These are phyloP conservation scores for Capsella bursapastoris DNA, from an alignment of 345 rosid genomes.

Conservation along the genomic window DNA sequence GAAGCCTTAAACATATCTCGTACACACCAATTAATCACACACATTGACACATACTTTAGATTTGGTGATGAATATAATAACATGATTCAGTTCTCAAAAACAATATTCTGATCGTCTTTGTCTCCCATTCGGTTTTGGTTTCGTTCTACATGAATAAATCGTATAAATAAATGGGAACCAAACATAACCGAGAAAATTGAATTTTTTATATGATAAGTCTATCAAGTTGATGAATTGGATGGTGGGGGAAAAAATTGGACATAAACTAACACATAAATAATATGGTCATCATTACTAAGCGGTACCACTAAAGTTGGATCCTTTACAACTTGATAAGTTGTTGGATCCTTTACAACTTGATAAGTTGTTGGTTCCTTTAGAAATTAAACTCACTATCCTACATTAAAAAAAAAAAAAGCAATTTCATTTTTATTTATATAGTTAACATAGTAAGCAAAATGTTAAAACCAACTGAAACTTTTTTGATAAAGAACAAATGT, in stretches of 20 bases:
- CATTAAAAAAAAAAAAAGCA: not conserved
- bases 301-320: constrained; percentile 25
- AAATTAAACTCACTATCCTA: not conserved
- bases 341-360: constrained; percentile 32
- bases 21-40: too few relatives aligned
- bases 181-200: not conserved
- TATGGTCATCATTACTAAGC: constrained; percentile 36
- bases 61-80: too few relatives aligned
- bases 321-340: too few relatives aligned
- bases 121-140: too few relatives aligned
- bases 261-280: not conserved
- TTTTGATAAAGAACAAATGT: constrained; percentile 14
- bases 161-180: not conserved
- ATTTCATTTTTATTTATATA: constrained; percentile 11
- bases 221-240: constrained; percentile 9
- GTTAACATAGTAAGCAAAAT: not conserved
- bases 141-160: not conserved
- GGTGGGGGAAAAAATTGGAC: not conserved
- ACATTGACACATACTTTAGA: too few relatives aligned
- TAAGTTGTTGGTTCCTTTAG: constrained; percentile 5
- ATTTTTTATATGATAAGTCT: not conserved
- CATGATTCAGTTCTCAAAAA: too few relatives aligned
- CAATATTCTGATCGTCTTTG: too few relatives aligned
- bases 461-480: not conserved
- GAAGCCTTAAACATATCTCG: too few relatives aligned